A percentile compares a stretch with the other conserved stretches of the same genome.
These are phyloP conservation scores for Trichosporon coremiiforme DNA, from an alignment of 1,284 basidiomycete species.

Conservation along the genomic window DNA sequence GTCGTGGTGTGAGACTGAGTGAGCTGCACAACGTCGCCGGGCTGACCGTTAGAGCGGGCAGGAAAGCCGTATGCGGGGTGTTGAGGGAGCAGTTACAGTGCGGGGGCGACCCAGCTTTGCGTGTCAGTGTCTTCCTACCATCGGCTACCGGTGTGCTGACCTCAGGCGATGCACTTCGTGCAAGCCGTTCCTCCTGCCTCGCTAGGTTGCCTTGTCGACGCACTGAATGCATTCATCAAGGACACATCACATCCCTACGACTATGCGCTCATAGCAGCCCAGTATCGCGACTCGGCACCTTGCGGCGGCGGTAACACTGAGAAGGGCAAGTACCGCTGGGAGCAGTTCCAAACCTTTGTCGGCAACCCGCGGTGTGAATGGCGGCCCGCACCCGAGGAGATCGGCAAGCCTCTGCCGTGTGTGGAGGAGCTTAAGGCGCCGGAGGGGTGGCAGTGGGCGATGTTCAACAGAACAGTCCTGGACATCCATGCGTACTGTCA, in stretches of 20 bases:
- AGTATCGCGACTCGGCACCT: background rate
- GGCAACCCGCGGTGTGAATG: background rate
- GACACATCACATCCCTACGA: background rate
- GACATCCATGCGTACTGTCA: conserved; percentile 14
- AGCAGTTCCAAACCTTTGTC: background rate
- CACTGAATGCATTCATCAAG: background rate
- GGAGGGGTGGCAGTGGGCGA: conserved; percentile 6
- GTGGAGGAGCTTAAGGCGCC: background rate
- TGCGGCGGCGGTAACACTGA: background rate
- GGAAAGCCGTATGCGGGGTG: background rate
- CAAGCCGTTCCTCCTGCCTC: background rate
- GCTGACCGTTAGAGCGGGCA: background rate
- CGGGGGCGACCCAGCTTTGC: background rate
- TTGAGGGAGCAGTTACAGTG: background rate
- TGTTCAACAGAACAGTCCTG: conserved; percentile 1
- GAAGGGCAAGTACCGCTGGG: background rate
- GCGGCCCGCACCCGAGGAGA: conserved; percentile 2
- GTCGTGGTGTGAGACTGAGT: background rate
- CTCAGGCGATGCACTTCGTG: background rate
- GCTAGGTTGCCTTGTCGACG: background rate
- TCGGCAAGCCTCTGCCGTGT: conserved; percentile 4
- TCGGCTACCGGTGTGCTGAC: background rate
- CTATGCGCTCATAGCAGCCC: background rate
- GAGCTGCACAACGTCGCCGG: background rate
- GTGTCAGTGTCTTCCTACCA: background rate